These are phyloP conservation scores for Cyclotella atomus DNA, from an alignment of 108 stramenopile genomes.

Conservation along the genomic window DNA sequence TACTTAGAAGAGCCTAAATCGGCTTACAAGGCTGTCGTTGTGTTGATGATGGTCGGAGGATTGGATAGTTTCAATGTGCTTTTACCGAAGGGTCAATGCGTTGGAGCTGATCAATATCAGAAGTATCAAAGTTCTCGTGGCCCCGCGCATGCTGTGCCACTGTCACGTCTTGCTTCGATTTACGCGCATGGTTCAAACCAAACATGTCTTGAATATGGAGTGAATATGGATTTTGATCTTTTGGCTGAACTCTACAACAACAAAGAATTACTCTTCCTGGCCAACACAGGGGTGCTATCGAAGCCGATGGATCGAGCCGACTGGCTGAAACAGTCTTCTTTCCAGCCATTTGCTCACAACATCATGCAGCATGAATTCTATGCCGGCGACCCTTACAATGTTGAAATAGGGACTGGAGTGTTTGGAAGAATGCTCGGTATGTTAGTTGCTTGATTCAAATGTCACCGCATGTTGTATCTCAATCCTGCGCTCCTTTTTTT, in stretches of 20 bases:
- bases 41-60: constrained; percentile 42
- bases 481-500: neutral
- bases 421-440: constrained; percentile 42
- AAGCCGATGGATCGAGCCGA: constrained; percentile 23
- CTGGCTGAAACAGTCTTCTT: constrained; percentile 6
- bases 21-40: constrained; percentile 56
- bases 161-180: constrained; percentile 22
- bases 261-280: constrained; percentile 18
- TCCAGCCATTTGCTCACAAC: constrained; percentile 44
- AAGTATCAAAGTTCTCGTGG: constrained; percentile 39
- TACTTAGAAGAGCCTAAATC: constrained; percentile 9
- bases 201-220: constrained; percentile 29
- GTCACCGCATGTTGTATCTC: no score
- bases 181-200: constrained; percentile 16
- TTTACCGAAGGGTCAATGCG: constrained; percentile 24
- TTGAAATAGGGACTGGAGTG: constrained; percentile 30
- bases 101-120: constrained; percentile 24
- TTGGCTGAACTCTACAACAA: constrained; percentile 29
- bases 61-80: constrained; percentile 14
- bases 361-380: constrained; percentile 29
- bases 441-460: neutral
- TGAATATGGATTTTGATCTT: constrained; percentile 17
- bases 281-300: constrained; percentile 43
- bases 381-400: constrained; percentile 35
- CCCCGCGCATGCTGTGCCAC: constrained; percentile 20